A percentile compares a stretch with the other conserved stretches of the same genome.
phyloP scores from a whole-genome alignment of 2,329 filamentous ascomycete species.

The Aspergillus glaucus region DNA sequence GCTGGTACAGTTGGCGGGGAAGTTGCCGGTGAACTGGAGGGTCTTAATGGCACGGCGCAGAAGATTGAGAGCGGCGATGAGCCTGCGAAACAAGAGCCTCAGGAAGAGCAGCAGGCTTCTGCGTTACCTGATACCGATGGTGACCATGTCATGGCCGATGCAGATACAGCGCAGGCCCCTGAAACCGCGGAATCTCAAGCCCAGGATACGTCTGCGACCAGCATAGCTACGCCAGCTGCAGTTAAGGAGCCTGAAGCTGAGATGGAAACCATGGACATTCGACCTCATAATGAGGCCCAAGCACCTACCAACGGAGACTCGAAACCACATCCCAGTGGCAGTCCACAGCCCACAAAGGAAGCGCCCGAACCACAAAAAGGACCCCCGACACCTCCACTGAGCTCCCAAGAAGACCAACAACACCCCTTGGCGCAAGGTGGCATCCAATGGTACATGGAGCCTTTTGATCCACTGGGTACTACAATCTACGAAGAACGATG shows the following conservation, averaged over 20 bases:
- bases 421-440: constrained; percentile 63
- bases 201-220: constrained; percentile 6
- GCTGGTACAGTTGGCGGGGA: constrained; percentile 36
- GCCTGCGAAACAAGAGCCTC: constrained; percentile 17
- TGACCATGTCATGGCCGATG: constrained; percentile 10
- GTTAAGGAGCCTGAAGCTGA: constrained; percentile 8
- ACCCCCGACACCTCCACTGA: constrained; percentile 36
- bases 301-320: constrained; percentile 19
- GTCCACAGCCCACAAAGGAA: constrained; percentile 43
- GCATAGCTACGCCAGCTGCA: constrained; percentile 5
- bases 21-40: constrained; percentile 42
- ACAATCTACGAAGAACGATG: constrained; percentile 71
- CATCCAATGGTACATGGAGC: constrained; percentile 78
- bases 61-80: constrained; percentile 22
- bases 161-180: constrained; percentile 4
- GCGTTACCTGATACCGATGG: constrained; percentile 6
- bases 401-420: constrained; percentile 37
- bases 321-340: constrained; percentile 19
- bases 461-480: constrained; percentile 73
- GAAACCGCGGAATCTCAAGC: constrained; percentile 2
- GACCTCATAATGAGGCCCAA: constrained; percentile 20
- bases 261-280: constrained; percentile 9
- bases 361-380: constrained; percentile 20
- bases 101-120: constrained; percentile 15
- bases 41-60: constrained; percentile 23